Evolutionary conservation across 805 yeast genomes (phyloP).

Genomic region (Jamesozyma gamospora): DNA sequence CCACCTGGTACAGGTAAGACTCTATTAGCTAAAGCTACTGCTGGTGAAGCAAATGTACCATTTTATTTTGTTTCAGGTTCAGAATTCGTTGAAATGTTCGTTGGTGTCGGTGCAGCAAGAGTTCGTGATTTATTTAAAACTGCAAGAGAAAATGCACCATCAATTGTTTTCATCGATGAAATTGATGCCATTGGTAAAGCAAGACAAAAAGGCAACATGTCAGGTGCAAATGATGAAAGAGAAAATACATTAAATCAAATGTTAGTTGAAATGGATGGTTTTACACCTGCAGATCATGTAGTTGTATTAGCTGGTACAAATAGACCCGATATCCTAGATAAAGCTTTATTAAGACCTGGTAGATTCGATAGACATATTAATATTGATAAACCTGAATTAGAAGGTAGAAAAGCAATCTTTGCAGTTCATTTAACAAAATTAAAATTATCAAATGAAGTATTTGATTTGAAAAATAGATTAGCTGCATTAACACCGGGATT

Average conservation of each 20-base stretch:
- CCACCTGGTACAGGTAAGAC: constrained; percentile 99
- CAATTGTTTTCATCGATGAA: constrained; percentile 95
- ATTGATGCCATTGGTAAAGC: constrained; percentile 99
- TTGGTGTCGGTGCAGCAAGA: constrained; percentile 97
- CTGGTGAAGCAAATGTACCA: constrained; percentile 98
- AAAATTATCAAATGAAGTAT: constrained; percentile 44
- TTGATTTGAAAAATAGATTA: constrained; percentile 66
- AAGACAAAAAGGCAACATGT: constrained; percentile 56
- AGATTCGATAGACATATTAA: constrained; percentile 91
- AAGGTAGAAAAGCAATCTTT: constrained; percentile 89
- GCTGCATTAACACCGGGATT: constrained; percentile 97
- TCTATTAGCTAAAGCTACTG: constrained; percentile 92
- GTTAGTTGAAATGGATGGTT: constrained; percentile 98
- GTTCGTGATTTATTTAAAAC: constrained; percentile 90
- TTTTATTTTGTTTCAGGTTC: constrained; percentile 94
- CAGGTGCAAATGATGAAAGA: constrained; percentile 90
- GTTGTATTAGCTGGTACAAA: constrained; percentile 97
- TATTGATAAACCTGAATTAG: constrained; percentile 88
- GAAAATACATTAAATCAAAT: constrained; percentile 94
- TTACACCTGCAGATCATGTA: constrained; percentile 80
- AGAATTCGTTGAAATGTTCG: constrained; percentile 97
- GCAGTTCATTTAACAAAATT: constrained; percentile 73
- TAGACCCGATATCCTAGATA: constrained; percentile 86
- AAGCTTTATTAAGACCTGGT: constrained; percentile 92
- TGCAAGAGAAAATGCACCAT: constrained; percentile 90